These are phyloP conservation scores for Morella rubra DNA, from an alignment of 306 rosid genomes.

Conservation along the genomic window DNA sequence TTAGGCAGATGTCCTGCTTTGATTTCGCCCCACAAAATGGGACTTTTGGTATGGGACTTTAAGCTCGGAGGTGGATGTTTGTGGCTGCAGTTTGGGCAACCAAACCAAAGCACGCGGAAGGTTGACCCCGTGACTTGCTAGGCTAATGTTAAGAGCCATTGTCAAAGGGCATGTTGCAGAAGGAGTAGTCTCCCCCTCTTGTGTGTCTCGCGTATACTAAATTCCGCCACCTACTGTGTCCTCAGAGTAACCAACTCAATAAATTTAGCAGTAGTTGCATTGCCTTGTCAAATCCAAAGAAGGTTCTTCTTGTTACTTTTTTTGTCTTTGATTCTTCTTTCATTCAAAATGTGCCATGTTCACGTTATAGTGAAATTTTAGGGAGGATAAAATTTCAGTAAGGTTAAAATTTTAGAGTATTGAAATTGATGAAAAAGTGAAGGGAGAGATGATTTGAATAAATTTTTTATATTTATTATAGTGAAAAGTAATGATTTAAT, in stretches of 20 bases:
- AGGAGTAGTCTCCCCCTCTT: no score
- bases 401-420: no score
- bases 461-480: no score
- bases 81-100: background rate
- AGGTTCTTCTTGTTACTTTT: background rate
- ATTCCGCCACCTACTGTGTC: background rate
- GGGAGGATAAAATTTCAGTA: no score
- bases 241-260: background rate
- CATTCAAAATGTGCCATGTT: no score
- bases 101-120: background rate
- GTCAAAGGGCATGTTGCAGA: background rate
- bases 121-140: no score
- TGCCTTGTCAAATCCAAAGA: background rate
- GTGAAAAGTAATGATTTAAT: no score
- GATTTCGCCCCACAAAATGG: background rate
- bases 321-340: background rate
- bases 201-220: background rate
- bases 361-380: no score
- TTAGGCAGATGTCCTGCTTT: background rate
- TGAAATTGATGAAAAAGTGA: no score
- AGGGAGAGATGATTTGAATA: no score
- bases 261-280: background rate
- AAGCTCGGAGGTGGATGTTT: background rate
- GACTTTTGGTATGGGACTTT: background rate
- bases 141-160: no score